These are phyloP conservation scores for Abelmoschus esculentus DNA, from an alignment of 345 rosid species.

Conservation along the genomic window DNA sequence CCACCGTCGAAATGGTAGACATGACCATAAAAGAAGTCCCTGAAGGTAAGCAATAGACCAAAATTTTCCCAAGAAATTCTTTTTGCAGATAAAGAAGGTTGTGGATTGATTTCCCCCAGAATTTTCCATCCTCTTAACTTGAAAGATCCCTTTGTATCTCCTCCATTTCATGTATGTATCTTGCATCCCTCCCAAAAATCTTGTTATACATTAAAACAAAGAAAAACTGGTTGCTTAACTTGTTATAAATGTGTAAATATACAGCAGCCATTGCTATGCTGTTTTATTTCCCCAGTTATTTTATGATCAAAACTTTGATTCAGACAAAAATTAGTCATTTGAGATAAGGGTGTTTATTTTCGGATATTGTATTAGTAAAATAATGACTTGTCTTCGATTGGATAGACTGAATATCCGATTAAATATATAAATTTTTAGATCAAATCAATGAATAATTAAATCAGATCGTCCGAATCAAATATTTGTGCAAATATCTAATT, in stretches of 20 bases:
- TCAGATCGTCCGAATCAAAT: too few species aligned
- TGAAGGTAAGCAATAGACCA: conserved; percentile 38
- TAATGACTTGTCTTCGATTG: too few species aligned
- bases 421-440: too few species aligned
- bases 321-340: too few species aligned
- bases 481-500: too few species aligned
- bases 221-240: conserved; percentile 17
- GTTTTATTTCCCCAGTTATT: not conserved
- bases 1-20: conserved; percentile 59
- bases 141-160: conserved; percentile 12
- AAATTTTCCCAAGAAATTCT: conserved; percentile 27
- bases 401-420: too few species aligned
- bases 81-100: conserved; percentile 10
- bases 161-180: conserved; percentile 38
- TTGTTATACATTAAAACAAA: conserved; percentile 28
- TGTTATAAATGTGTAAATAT: conserved; percentile 35
- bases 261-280: conserved; percentile 9
- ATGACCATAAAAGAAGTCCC: conserved; percentile 81
- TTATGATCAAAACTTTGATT: too few species aligned
- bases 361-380: too few species aligned
- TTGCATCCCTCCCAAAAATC: conserved; percentile 8
- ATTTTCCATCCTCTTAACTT: conserved; percentile 26
- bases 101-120: conserved; percentile 16
- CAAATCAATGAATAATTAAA: too few species aligned
- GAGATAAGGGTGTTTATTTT: too few species aligned